Percentiles rank a stretch among this genome's conserved stretches.
phyloP scores from a whole-genome alignment of 2,329 filamentous ascomycete species.

The Penicillium sp. region DNA sequence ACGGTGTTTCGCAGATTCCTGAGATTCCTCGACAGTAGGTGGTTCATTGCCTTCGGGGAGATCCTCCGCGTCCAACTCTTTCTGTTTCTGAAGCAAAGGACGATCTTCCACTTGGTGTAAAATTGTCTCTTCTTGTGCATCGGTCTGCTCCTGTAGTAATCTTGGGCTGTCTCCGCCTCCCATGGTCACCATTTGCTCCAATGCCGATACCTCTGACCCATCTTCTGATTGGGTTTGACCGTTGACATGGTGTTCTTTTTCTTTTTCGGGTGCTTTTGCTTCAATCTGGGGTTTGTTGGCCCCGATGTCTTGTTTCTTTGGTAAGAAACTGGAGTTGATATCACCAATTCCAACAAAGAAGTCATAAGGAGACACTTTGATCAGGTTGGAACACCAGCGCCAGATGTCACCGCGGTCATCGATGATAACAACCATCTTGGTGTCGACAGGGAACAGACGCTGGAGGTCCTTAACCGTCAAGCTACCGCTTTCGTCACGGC shows the following conservation, averaged over 20 bases:
- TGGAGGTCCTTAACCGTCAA: slow-evolving; percentile 88
- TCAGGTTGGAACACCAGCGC: slow-evolving; percentile 88
- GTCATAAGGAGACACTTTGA: slow-evolving; percentile 93
- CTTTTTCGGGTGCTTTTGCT: slow-evolving; percentile 27
- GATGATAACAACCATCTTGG: slow-evolving; percentile 99
- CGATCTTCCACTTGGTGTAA: slow-evolving; percentile 87
- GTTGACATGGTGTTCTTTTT: slow-evolving; percentile 34
- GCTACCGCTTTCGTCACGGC: slow-evolving; percentile 94
- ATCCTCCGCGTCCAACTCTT: slow-evolving; percentile 84
- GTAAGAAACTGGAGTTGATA: slow-evolving; percentile 96
- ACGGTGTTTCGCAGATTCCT: slow-evolving; percentile 47
- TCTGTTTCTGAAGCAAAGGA: slow-evolving; percentile 88
- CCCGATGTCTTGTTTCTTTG: slow-evolving; percentile 65
- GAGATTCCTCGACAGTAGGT: slow-evolving; percentile 43
- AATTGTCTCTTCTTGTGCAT: slow-evolving; percentile 83
- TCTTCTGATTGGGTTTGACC: slow-evolving; percentile 30
- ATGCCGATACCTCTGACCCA: slow-evolving; percentile 53
- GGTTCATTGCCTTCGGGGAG: slow-evolving; percentile 60
- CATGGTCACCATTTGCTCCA: slow-evolving; percentile 79
- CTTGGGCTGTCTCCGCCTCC: slow-evolving; percentile 68
- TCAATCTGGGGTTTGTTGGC: slow-evolving; percentile 49
- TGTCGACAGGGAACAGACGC: slow-evolving; percentile 91
- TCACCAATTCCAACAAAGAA: slow-evolving; percentile 98
- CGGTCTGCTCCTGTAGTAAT: slow-evolving; percentile 72
- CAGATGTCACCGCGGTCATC: slow-evolving; percentile 96